These are phyloP conservation scores for Coemansia sp. DNA, from an alignment of 192 early-diverging fungal species.

Conservation along the genomic window DNA sequence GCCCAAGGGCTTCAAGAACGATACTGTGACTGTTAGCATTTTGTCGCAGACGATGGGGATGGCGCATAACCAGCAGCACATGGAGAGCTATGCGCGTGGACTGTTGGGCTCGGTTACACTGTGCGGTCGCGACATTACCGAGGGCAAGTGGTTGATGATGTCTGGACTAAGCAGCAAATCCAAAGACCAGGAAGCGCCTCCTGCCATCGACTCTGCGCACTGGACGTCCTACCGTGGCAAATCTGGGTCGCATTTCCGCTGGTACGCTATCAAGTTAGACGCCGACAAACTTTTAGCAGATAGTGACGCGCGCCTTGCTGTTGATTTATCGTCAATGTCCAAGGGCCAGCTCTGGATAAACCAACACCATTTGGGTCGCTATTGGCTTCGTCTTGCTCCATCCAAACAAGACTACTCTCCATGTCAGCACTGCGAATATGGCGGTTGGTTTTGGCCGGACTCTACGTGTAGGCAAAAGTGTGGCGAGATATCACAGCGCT, in stretches of 20 bases:
- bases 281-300: conserved; percentile 6
- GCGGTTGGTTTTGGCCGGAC: conserved; percentile 40
- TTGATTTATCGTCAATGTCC: conserved; percentile 51
- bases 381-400: conserved; percentile 44
- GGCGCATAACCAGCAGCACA: conserved; percentile 38
- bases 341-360: conserved; percentile 54
- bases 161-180: not conserved
- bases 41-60: conserved; percentile 55
- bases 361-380: conserved; percentile 48
- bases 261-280: conserved; percentile 41
- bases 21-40: conserved; percentile 17
- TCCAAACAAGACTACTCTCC: conserved; percentile 14
- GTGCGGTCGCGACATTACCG: conserved; percentile 41
- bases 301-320: conserved; percentile 14
- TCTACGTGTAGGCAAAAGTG: conserved; percentile 37
- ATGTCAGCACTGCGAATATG: conserved; percentile 40
- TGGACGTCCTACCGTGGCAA: not conserved
- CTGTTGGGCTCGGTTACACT: conserved; percentile 38
- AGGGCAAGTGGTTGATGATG: conserved; percentile 29
- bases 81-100: conserved; percentile 46
- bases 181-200: not conserved
- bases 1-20: not conserved
- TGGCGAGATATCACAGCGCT: conserved; percentile 47
- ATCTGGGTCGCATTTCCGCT: conserved; percentile 7
- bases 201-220: not conserved